A percentile compares a stretch with the other conserved stretches of the same genome.
Conservation (phyloP, 345 rosid genomes). For the Hibiscus trionum region DNA sequence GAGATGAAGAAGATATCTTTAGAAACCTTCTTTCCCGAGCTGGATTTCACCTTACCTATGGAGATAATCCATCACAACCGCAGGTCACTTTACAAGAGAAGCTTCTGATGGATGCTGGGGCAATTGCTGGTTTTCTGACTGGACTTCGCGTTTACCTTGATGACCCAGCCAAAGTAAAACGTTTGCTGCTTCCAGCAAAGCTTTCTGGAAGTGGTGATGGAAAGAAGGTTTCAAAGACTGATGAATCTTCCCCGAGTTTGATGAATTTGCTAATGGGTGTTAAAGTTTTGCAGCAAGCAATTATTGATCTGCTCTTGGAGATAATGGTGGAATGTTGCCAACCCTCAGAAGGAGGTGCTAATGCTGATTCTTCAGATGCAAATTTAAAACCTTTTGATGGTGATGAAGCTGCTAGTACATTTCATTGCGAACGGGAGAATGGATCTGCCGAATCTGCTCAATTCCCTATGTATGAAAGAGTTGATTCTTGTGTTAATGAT, state of each 20-base stretch:
- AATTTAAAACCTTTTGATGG: slow-evolving; percentile 40
- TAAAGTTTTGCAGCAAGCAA: slow-evolving; percentile 98
- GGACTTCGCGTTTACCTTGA: slow-evolving; percentile 94
- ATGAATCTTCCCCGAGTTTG: slow-evolving; percentile 92
- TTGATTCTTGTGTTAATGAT: slow-evolving; percentile 68
- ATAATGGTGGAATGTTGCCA: slow-evolving; percentile 83
- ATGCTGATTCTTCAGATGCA: slow-evolving; percentile 38
- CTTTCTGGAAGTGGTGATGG: slow-evolving; percentile 65
- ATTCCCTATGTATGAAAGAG: slow-evolving; percentile 59
- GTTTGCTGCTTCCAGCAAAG: slow-evolving; percentile 94
- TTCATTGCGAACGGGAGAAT: slow-evolving; percentile 59
- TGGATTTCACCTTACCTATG: slow-evolving; percentile 92
- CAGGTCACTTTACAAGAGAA: slow-evolving; percentile 82
- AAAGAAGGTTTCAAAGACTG: slow-evolving; percentile 54
- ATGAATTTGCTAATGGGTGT: slow-evolving; percentile 99
- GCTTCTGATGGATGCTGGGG: slow-evolving; percentile 99
- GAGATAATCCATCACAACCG: slow-evolving; percentile 87
- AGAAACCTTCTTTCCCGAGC: slow-evolving; percentile 93
- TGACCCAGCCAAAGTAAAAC: slow-evolving; percentile 97
- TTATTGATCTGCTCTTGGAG: slow-evolving; percentile 91
- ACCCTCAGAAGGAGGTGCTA: slow-evolving; percentile 69
- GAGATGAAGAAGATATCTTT: slow-evolving; percentile 98
- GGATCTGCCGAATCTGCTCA: slow-evolving; percentile 55
- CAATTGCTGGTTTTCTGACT: slow-evolving; percentile 96
- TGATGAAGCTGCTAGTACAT: slow-evolving; percentile 40